Conservation (phyloP, 257 asterid genomes). For the Coffea eugenioides region DNA sequence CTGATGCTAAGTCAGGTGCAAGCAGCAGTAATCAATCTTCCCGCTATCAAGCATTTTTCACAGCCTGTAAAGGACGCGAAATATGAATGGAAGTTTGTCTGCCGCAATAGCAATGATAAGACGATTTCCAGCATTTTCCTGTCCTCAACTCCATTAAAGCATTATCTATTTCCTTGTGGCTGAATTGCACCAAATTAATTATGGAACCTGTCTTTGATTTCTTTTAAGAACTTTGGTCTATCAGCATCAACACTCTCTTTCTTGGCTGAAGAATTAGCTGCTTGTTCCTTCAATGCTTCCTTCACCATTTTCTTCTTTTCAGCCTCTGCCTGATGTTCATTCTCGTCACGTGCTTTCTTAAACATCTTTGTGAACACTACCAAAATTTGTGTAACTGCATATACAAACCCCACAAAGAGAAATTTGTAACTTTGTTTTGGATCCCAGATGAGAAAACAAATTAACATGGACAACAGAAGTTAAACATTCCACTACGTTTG, state of each 20-base stretch:
- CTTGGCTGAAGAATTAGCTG: constrained; percentile 64
- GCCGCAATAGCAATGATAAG: background rate
- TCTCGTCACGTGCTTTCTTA: constrained; percentile 83
- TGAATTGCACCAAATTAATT: constrained; percentile 20
- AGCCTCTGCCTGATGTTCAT: constrained; percentile 74
- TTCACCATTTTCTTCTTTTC: constrained; percentile 90
- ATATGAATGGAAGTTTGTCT: background rate
- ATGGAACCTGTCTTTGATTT: constrained; percentile 42
- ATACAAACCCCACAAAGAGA: constrained; percentile 17
- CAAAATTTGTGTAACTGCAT: constrained; percentile 88
- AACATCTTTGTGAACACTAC: constrained; percentile 81
- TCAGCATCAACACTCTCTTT: constrained; percentile 69
- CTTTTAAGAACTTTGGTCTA: constrained; percentile 43
- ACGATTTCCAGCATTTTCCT: background rate
- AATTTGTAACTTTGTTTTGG: background rate
- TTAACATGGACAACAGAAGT: background rate
- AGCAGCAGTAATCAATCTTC: background rate
- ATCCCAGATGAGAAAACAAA: background rate
- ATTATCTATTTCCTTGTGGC: background rate
- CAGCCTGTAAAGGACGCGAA: background rate
- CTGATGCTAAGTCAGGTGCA: background rate
- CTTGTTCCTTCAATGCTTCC: constrained; percentile 88
- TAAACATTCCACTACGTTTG: background rate
- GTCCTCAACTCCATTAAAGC: background rate
- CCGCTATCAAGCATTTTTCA: too few species aligned